Conservation (phyloP, 768 basidiomycete genomes). For the Sporobolomyces phaffii region DNA sequence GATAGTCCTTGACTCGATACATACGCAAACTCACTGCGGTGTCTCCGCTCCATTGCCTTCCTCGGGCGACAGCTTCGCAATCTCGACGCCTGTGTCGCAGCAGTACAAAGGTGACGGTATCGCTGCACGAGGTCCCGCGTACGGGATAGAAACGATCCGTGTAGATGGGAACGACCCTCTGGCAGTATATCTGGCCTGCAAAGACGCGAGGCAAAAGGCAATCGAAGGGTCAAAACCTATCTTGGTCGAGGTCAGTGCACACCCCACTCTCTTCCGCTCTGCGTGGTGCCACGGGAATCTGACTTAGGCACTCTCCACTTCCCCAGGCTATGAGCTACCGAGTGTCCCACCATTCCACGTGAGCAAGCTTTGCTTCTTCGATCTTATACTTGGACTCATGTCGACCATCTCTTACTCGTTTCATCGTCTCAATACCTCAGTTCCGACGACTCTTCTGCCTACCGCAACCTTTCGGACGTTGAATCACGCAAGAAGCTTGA, state of each 20-base stretch:
- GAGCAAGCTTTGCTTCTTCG: neutral
- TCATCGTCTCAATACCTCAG: slow-evolving; percentile 58
- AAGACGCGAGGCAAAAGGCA: slow-evolving; percentile 64
- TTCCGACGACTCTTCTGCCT: slow-evolving; percentile 92
- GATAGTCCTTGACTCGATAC: too few species aligned
- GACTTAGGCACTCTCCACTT: neutral
- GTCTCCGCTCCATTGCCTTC: too few species aligned
- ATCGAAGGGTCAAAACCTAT: slow-evolving; percentile 75
- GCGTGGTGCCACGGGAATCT: neutral
- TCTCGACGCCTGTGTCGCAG: slow-evolving; percentile 81
- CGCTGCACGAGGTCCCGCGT: slow-evolving; percentile 81
- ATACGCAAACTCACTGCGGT: too few species aligned
- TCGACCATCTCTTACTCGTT: too few species aligned
- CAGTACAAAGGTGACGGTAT: slow-evolving; percentile 92
- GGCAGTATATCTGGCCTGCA: slow-evolving; percentile 68
- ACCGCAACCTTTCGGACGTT: slow-evolving; percentile 80
- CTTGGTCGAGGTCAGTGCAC: slow-evolving; percentile 55
- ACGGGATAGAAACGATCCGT: slow-evolving; percentile 82
- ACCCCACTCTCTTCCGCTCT: neutral
- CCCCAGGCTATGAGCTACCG: slow-evolving; percentile 47
- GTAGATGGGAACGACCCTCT: slow-evolving; percentile 87
- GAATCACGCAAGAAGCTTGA: slow-evolving; percentile 77
- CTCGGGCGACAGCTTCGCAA: slow-evolving; percentile 60
- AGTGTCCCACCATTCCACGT: slow-evolving; percentile 81
- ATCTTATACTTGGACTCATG: too few species aligned